phyloP scores from a whole-genome alignment of 1,284 basidiomycete genomes.

The Crepidotus sp. region DNA sequence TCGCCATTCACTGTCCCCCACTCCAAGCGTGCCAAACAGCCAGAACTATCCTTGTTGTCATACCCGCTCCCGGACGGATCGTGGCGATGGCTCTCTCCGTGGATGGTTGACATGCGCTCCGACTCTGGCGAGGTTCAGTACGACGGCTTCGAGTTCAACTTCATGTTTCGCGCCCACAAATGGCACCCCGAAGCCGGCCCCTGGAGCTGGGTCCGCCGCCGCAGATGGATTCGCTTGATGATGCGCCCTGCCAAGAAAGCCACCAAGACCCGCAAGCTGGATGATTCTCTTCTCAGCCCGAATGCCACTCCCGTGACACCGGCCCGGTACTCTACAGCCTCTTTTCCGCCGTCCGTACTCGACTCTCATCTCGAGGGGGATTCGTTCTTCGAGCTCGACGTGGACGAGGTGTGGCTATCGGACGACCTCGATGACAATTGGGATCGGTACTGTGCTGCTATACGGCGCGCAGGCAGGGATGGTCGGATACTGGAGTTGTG shows the following conservation, averaged over 20 bases:
- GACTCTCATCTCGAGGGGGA: conserved; percentile 17
- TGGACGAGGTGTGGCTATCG: conserved; percentile 30
- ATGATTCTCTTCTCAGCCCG: conserved; percentile 6
- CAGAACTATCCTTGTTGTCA: conserved; percentile 46
- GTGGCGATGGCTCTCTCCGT: conserved; percentile 73
- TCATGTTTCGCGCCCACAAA: conserved; percentile 52
- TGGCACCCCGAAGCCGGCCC: conserved; percentile 57
- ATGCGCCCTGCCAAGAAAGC: conserved; percentile 43
- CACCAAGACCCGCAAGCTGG: background rate
- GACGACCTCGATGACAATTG: conserved; percentile 50
- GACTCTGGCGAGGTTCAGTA: conserved; percentile 63
- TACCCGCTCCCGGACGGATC: conserved; percentile 75
- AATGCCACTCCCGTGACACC: conserved; percentile 8
- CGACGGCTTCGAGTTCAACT: conserved; percentile 81
- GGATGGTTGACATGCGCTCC: conserved; percentile 82
- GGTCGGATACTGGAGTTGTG: conserved; percentile 67
- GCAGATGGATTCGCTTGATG: conserved; percentile 76
- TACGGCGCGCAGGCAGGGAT: conserved; percentile 49
- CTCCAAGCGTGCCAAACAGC: conserved; percentile 34
- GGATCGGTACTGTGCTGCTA: conserved; percentile 44
- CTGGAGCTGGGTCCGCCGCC: conserved; percentile 61
- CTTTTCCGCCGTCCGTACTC: conserved; percentile 22
- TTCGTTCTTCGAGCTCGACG: conserved; percentile 12
- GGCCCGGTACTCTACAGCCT: conserved; percentile 10
- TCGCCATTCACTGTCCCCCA: conserved; percentile 61